These are phyloP conservation scores for Didymella keratinophila DNA, from an alignment of 2,329 filamentous ascomycete genomes.

Conservation along the genomic window DNA sequence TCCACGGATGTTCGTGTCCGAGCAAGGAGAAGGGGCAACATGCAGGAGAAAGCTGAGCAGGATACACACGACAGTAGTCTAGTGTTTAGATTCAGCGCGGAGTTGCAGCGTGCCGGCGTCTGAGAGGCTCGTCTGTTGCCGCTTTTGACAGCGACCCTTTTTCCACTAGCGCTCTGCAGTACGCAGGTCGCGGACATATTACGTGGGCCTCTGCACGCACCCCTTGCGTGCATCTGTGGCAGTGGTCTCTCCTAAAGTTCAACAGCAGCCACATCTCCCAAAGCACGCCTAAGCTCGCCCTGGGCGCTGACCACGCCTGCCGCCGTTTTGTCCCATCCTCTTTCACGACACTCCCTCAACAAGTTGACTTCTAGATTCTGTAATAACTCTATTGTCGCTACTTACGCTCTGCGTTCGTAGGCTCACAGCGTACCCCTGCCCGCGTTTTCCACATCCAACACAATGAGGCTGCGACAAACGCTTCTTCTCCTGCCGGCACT, in stretches of 20 bases:
- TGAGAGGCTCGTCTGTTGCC: constrained; percentile 12
- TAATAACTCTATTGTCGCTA: constrained; percentile 2
- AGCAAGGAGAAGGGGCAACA: constrained; percentile 35
- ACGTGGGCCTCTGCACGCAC: constrained; percentile 28
- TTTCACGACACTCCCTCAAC: constrained; percentile 4
- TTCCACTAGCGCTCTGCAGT: constrained; percentile 9
- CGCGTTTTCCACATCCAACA: constrained; percentile 24
- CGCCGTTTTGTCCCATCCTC: neutral
- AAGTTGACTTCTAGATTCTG: neutral
- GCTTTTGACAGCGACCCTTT: constrained; percentile 3
- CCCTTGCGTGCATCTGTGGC: constrained; percentile 39
- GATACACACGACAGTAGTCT: too few relatives aligned
- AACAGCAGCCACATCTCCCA: constrained; percentile 20
- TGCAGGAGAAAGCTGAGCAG: constrained; percentile 19
- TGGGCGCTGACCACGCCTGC: constrained; percentile 13
- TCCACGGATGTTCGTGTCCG: constrained; percentile 1
- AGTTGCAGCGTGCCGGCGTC: constrained; percentile 16
- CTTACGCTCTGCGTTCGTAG: neutral
- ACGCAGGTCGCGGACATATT: constrained; percentile 5
- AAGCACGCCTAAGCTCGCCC: constrained; percentile 12
- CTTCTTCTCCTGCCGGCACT: constrained; percentile 67
- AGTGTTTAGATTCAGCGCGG: constrained; percentile 4
- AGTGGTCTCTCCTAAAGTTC: constrained; percentile 25
- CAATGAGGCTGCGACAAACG: constrained; percentile 67
- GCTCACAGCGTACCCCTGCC: neutral